Evolutionary conservation across 345 rosid genomes (phyloP), one percentile per base, ranked within the genome.

Genomic region (Ailanthus altissimus): DNA sequence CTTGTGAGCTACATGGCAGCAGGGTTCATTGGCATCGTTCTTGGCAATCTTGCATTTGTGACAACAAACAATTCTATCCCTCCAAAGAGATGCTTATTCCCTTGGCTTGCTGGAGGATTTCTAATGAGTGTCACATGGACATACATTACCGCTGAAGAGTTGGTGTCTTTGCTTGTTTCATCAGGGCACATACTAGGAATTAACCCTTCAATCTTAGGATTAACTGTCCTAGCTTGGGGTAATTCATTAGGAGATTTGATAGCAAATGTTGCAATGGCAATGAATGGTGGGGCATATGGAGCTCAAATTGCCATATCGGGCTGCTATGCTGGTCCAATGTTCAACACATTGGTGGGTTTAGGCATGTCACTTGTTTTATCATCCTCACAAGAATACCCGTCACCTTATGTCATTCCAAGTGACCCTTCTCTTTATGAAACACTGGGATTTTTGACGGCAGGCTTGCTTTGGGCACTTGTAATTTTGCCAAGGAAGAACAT

Each of bases 191-290:
- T 93, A 25, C 66, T 93, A 18, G 93, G 97, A 5, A 92, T 92
- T 38, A 85, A 85, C 85, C 94, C 98, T 75, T 93, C 99, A 11
- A 85, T 92, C 76, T 80, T 93, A 21, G 98, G 98, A 21, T 80
- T 96, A 2, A 96, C 98, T 5, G 91, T 96, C 78, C 92, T 96
- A 28, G 98, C 98, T 1, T 93, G 99, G 98, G 99, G 99, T 8
- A 95, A 95, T 20, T 95, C 98, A 1, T 82, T 91, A 0, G 98
- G 99, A n/a, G 99, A 96, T 81, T 83, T 96, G 70, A 88, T 92
- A 60, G 88, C 97, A 0, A 93, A 93, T 43, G 88, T 87, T 40
- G 87, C 99, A 0, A 85, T 96, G 98, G 93, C 97, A 0, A 3
- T 89, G 42, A 86, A 91, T 53, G 97, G 92, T 38, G 99, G 98